These are phyloP conservation scores for Ustilago shanxiensis DNA, from an alignment of 1,284 basidiomycete species.

Conservation along the genomic window DNA sequence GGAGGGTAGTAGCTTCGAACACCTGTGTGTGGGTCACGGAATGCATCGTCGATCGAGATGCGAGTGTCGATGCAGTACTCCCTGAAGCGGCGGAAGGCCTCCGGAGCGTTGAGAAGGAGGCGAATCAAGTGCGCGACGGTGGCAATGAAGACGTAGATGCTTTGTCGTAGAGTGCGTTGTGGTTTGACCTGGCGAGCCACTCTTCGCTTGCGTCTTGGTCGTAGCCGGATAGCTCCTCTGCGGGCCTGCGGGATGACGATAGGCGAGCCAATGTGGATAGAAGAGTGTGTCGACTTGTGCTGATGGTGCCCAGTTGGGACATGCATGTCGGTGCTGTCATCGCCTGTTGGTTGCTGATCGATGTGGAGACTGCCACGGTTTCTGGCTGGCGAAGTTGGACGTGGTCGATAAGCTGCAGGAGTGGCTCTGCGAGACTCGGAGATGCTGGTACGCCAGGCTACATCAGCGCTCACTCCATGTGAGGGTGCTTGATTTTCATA, in stretches of 20 bases:
- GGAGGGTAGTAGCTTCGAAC: slow-evolving; percentile 61
- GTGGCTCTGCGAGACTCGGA: slow-evolving; percentile 48
- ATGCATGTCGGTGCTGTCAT: slow-evolving; percentile 48
- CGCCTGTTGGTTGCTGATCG: slow-evolving; percentile 26
- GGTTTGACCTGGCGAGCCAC: slow-evolving; percentile 27
- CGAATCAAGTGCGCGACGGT: slow-evolving; percentile 24
- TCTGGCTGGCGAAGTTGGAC: slow-evolving; percentile 29
- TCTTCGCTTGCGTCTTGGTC: slow-evolving; percentile 28
- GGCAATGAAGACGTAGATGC: slow-evolving; percentile 23
- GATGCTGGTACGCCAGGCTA: slow-evolving; percentile 37
- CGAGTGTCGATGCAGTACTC: slow-evolving; percentile 46
- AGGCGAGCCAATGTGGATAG: slow-evolving; percentile 56
- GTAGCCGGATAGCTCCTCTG: slow-evolving; percentile 51
- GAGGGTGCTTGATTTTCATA: slow-evolving; percentile 22
- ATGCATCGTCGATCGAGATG: slow-evolving; percentile 60
- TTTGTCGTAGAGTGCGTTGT: slow-evolving; percentile 30
- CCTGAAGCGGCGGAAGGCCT: slow-evolving; percentile 33
- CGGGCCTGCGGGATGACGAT: slow-evolving; percentile 62
- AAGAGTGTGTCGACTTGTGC: slow-evolving; percentile 42
- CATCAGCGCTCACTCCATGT: slow-evolving; percentile 24
- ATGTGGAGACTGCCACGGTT: slow-evolving; percentile 33
- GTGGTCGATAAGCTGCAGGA: slow-evolving; percentile 55
- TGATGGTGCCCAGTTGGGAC: slow-evolving; percentile 14
- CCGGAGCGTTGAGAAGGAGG: slow-evolving; percentile 44
- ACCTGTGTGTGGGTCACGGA: slow-evolving; percentile 63